A percentile compares a stretch with the other conserved stretches of the same genome.
Conservation (phyloP, 257 asterid genomes). For the Solanum infundibuliforme region DNA sequence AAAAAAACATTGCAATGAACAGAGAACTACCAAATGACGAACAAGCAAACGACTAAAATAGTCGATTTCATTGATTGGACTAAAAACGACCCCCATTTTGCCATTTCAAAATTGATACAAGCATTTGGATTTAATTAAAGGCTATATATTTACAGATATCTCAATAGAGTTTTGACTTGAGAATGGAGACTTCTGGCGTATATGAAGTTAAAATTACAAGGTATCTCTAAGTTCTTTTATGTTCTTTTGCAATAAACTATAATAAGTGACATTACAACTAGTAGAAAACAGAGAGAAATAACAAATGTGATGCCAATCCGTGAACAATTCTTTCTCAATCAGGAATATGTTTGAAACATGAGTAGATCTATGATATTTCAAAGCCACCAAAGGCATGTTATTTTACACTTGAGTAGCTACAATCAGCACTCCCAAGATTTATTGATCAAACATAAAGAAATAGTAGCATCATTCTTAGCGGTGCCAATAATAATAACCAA, state of each 20-base stretch:
- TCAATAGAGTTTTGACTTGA: neutral
- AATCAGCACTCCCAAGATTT: neutral
- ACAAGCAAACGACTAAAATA: neutral
- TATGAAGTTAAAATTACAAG: neutral
- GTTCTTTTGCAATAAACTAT: neutral
- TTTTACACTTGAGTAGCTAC: neutral
- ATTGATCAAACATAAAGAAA: neutral
- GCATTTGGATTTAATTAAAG: neutral
- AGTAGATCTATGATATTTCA: neutral
- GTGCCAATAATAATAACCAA: neutral
- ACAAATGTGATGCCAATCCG: neutral
- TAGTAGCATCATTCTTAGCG: neutral
- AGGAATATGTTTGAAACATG: neutral
- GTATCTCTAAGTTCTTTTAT: neutral
- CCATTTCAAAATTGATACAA: neutral
- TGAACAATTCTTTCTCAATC: neutral
- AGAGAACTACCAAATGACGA: neutral
- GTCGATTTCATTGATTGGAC: neutral
- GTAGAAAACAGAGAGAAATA: neutral
- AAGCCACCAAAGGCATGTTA: neutral
- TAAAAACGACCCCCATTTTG: neutral
- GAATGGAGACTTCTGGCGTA: neutral
- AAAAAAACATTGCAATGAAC: neutral
- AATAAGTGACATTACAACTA: neutral
- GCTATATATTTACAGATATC: neutral